Base-by-base conservation (phyloP, 257 asterid genomes). In the Primulina eburnea region DNA sequence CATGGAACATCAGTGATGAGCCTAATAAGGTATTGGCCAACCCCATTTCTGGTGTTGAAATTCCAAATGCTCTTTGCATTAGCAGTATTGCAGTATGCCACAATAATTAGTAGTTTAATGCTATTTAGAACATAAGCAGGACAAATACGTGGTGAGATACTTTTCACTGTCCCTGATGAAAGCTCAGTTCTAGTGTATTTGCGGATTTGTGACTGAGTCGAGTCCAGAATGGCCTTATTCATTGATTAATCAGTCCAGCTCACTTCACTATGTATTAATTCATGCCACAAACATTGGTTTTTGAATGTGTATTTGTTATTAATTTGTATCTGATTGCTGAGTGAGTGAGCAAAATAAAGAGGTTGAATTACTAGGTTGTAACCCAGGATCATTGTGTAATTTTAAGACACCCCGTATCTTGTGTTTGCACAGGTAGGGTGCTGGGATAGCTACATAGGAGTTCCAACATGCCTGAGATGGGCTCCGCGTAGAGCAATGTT, bases 401-500 rank as follows among this genome's bases (percentile, higher is more conserved):
- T 0, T 0, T 7, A 47, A 47, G 53, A 43, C 12, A 12, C 4
- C 12, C 20, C 20, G 57, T 50, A 5, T 50, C 57, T 4, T 43
- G 2, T 56, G 30, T 50, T 28, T 76, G 50, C 12, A 53, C 79
- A 94, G 97, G 86, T 88, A 71, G 90, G 87, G 5, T 69, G 82
- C n/a, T 79, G 92, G 88, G 97, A 94, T 47, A 89, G 90, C 87
- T 69, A 84, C 84, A 81, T 88, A 62, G 97, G 99, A 1, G 86
- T 82, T 18, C 74, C 92, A 5, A 73, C 92, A 18, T 89, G 97
- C 82, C 77, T 94, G 69, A 94, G 76, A 78, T 94, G 99, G 99
- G 96, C 97, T 6, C 97, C 97, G 2, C 90, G 92, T 17, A 81
- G 97, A 67, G 88, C 75, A 21, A 88, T 91, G 97, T 88, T 94